These are phyloP conservation scores for Tolypocladium endophyticum DNA, from an alignment of 2,329 filamentous ascomycete species.

Conservation along the genomic window DNA sequence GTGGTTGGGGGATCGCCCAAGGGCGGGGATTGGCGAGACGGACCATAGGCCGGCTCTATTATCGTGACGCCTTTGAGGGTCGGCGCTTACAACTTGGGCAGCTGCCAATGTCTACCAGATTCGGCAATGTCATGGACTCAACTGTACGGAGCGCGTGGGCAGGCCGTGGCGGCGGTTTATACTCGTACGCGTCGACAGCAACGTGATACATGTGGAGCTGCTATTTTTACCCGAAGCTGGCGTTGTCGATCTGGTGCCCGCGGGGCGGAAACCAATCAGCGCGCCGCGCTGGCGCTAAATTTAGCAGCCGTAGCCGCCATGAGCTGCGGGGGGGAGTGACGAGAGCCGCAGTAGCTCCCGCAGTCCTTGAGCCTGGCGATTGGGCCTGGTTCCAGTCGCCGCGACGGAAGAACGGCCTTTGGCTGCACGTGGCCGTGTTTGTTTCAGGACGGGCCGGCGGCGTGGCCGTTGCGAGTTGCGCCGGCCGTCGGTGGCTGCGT, in stretches of 20 bases:
- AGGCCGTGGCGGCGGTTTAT: background rate
- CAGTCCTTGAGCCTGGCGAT: background rate
- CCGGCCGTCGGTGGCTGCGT: background rate
- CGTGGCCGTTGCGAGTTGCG: background rate
- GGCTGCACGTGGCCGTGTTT: background rate
- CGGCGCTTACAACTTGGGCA: background rate
- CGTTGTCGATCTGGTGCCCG: background rate
- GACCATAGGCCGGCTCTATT: too few relatives aligned
- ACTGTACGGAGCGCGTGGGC: too few relatives aligned
- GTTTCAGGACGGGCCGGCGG: background rate
- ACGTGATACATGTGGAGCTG: too few relatives aligned
- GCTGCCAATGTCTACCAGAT: too few relatives aligned
- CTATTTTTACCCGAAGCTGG: background rate
- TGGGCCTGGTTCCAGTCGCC: background rate
- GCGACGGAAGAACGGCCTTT: too few relatives aligned
- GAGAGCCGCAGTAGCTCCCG: background rate
- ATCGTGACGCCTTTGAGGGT: too few relatives aligned
- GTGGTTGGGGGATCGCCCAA: too few relatives aligned
- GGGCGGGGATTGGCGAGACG: too few relatives aligned
- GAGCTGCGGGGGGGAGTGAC: background rate
- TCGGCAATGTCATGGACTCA: background rate
- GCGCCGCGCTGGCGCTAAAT: background rate
- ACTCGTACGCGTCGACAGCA: background rate
- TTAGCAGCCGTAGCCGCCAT: background rate
- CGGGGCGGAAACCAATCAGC: background rate